Evolutionary conservation across 2,329 filamentous ascomycete genomes (phyloP).

Genomic region (Didymella arachidicola): DNA sequence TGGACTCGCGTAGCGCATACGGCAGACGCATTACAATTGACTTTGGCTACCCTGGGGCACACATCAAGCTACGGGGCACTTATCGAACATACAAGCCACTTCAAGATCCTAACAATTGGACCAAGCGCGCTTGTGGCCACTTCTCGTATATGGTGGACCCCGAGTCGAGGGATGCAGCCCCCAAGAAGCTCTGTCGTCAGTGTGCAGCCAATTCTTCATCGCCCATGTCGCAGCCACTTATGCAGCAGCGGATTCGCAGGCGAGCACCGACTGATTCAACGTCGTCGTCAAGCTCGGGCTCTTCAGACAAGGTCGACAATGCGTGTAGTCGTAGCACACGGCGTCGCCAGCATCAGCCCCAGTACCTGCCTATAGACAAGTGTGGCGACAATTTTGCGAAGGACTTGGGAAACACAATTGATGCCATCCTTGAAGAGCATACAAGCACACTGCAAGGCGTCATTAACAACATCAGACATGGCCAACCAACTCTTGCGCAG

Average conservation of each 20-base stretch:
- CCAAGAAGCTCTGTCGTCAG: slow-evolving; percentile 28
- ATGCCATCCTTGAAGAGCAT: slow-evolving; percentile 53
- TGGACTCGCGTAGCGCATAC: slow-evolving; percentile 42
- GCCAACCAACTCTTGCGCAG: slow-evolving; percentile 29
- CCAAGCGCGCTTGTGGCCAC: slow-evolving; percentile 42
- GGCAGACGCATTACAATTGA: slow-evolving; percentile 44
- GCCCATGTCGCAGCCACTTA: slow-evolving; percentile 4
- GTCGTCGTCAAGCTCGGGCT: slow-evolving; percentile 18
- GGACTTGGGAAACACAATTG: slow-evolving; percentile 51
- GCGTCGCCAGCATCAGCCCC: slow-evolving; percentile 26
- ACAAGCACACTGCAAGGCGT: slow-evolving; percentile 49
- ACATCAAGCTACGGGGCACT: slow-evolving; percentile 32
- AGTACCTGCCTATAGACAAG: slow-evolving; percentile 28
- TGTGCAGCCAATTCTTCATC: slow-evolving; percentile 29
- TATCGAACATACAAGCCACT: slow-evolving; percentile 24
- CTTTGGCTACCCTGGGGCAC: slow-evolving; percentile 46
- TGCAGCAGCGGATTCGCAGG: slow-evolving; percentile 16
- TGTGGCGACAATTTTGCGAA: slow-evolving; percentile 40
- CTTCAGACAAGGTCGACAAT: slow-evolving; percentile 2
- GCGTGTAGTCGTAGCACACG: slow-evolving; percentile 2
- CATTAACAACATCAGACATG: slow-evolving; percentile 49
- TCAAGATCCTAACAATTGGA: slow-evolving; percentile 35
- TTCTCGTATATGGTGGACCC: slow-evolving; percentile 29
- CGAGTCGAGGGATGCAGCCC: slow-evolving; percentile 28
- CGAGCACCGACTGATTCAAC: slow-evolving; percentile 24